Conservation (phyloP, 768 basidiomycete genomes). For the Russula abietina region DNA sequence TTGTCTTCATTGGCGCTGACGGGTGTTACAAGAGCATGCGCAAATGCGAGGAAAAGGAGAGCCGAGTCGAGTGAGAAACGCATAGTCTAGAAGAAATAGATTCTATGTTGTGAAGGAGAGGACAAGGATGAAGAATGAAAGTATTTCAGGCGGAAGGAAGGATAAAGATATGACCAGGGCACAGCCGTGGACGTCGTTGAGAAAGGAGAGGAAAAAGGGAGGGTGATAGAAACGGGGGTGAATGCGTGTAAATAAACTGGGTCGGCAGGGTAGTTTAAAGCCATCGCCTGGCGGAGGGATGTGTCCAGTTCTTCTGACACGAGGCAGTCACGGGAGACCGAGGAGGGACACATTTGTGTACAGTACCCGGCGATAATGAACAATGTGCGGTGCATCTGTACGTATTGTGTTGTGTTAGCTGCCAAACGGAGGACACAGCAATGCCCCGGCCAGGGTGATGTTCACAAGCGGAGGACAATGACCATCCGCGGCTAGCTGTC, state of each 20-base stretch:
- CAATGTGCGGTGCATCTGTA: neutral
- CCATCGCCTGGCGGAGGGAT: conserved; percentile 1
- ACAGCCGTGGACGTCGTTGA: conserved; percentile 18
- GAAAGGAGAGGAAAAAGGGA: conserved; percentile 1
- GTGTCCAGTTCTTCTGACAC: conserved; percentile 2
- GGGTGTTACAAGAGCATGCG: conserved; percentile 30
- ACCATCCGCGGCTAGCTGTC: neutral
- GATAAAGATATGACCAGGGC: conserved; percentile 25
- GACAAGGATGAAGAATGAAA: neutral
- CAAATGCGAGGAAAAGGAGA: conserved; percentile 30
- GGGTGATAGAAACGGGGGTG: conserved; percentile 4
- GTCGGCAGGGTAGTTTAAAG: conserved; percentile 5
- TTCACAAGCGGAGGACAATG: neutral
- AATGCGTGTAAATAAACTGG: neutral
- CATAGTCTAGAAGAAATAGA: conserved; percentile 1
- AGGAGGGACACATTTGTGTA: neutral
- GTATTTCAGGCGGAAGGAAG: conserved; percentile 15
- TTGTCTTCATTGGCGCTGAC: conserved; percentile 28
- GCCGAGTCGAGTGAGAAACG: conserved; percentile 29
- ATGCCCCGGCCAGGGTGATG: neutral
- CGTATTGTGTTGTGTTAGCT: neutral
- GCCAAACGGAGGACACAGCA: too few species aligned
- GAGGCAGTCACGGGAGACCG: conserved; percentile 10
- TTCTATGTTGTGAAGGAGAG: conserved; percentile 1
- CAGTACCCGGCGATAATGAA: neutral